Evolutionary conservation across 768 basidiomycete species (phyloP).

Genomic region (Ramaria rubella): DNA sequence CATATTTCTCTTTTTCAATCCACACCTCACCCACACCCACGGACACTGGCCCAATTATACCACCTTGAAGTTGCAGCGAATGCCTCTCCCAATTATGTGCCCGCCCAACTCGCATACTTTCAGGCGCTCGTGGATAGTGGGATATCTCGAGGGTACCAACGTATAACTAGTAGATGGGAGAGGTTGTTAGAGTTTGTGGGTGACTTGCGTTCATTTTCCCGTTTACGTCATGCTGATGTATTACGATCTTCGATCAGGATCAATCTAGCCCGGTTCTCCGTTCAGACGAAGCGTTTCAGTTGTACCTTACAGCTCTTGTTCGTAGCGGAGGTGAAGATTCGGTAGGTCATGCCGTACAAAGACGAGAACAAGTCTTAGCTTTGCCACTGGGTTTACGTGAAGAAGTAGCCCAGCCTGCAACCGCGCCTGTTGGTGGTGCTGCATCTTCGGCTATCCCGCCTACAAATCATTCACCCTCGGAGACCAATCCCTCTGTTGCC

Average conservation of each 20-base stretch:
- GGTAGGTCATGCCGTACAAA: conserved; percentile 58
- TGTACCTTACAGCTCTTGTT: conserved; percentile 66
- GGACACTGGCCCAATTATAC: conserved; percentile 4
- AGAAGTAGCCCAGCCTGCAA: conserved; percentile 9
- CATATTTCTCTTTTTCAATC: conserved; percentile 4
- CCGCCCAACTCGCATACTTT: conserved; percentile 64
- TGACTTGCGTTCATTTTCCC: conserved; percentile 30
- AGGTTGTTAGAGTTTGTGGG: conserved; percentile 77
- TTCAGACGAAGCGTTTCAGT: conserved; percentile 65
- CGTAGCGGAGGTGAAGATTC: conserved; percentile 50
- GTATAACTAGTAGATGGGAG: conserved; percentile 77
- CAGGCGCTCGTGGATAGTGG: conserved; percentile 60
- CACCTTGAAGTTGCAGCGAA: conserved; percentile 64
- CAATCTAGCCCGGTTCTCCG: conserved; percentile 60
- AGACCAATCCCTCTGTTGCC: neutral
- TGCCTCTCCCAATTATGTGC: conserved; percentile 58
- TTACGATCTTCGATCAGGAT: conserved; percentile 38
- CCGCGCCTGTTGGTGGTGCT: conserved; percentile 11
- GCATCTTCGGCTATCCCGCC: conserved; percentile 16
- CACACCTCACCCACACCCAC: neutral
- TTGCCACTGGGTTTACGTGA: conserved; percentile 25
- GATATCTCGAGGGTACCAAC: conserved; percentile 60
- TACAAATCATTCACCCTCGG: conserved; percentile 12
- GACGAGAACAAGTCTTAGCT: conserved; percentile 57
- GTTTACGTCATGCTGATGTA: neutral